A percentile compares a stretch with the other conserved stretches of the same genome.
phyloP scores from a whole-genome alignment of 805 yeast genomes.

The Nakazawaea wyomingensis region DNA sequence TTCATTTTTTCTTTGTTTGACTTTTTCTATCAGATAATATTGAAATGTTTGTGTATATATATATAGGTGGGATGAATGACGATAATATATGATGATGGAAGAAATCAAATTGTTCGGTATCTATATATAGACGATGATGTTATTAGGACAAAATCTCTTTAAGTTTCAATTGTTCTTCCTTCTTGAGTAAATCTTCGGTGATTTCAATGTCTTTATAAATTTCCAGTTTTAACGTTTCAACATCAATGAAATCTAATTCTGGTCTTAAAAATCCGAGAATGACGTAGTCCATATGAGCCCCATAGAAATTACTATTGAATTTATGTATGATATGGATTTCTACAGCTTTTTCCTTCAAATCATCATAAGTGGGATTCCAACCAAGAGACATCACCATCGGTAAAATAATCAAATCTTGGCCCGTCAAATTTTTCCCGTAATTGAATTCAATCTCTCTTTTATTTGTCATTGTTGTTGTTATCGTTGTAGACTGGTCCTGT shows the following conservation, averaged over 20 bases:
- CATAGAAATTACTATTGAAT: slow-evolving; percentile 69
- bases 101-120: too few species aligned
- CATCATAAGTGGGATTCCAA: slow-evolving; percentile 88
- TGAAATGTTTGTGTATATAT: too few species aligned
- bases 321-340: slow-evolving; percentile 82
- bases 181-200: slow-evolving; percentile 46
- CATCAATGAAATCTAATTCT: slow-evolving; percentile 76
- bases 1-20: too few species aligned
- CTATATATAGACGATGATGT: too few species aligned
- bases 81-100: too few species aligned
- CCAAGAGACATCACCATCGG: slow-evolving; percentile 97
- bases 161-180: slow-evolving; percentile 23
- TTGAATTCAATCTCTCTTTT: slow-evolving; percentile 47
- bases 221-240: slow-evolving; percentile 79
- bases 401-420: slow-evolving; percentile 38
- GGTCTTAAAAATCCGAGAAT: slow-evolving; percentile 90
- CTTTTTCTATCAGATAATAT: too few species aligned
- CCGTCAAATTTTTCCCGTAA: slow-evolving; percentile 48
- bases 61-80: too few species aligned
- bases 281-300: slow-evolving; percentile 63
- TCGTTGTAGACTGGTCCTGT: slow-evolving; percentile 16
- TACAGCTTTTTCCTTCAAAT: slow-evolving; percentile 66
- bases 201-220: slow-evolving; percentile 74
- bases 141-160: slow-evolving; percentile 22
- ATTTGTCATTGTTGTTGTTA: slow-evolving; percentile 18